Conservation (phyloP, 805 yeast species). For the Kodamaea neixiangensis region DNA sequence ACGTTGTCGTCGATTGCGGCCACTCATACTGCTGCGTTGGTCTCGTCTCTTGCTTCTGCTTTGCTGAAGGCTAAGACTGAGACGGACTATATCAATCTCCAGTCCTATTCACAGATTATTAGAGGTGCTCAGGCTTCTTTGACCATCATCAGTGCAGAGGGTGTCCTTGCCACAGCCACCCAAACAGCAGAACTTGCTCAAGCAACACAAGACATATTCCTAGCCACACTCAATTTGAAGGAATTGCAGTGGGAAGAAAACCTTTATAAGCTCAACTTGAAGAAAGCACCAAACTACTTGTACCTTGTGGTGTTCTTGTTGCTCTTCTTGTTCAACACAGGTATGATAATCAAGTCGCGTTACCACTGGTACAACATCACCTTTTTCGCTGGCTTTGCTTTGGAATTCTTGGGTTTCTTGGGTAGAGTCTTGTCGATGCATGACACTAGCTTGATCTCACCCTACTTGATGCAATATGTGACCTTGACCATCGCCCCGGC, state of each 20-base stretch:
- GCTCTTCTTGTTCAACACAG: slow-evolving; percentile 23
- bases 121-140: slow-evolving; percentile 42
- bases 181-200: slow-evolving; percentile 20
- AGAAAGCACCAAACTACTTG: slow-evolving; percentile 33
- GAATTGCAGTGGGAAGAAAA: slow-evolving; percentile 31
- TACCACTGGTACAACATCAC: slow-evolving; percentile 43
- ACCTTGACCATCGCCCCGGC: slow-evolving; percentile 44
- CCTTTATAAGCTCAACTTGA: slow-evolving; percentile 26
- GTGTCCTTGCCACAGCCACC: slow-evolving; percentile 44
- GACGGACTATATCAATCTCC: slow-evolving; percentile 19
- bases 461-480: slow-evolving; percentile 35
- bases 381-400: slow-evolving; percentile 36
- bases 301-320: slow-evolving; percentile 30
- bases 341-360: slow-evolving; percentile 33
- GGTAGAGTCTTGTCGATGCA: slow-evolving; percentile 36
- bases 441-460: slow-evolving; percentile 22
- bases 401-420: slow-evolving; percentile 40
- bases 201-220: slow-evolving; percentile 36
- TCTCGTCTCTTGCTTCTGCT: slow-evolving; percentile 2
- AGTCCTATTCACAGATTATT: slow-evolving; percentile 22
- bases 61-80: slow-evolving; percentile 20
- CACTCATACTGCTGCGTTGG: slow-evolving; percentile 24
- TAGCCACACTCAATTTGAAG: slow-evolving; percentile 34
- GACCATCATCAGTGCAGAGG: slow-evolving; percentile 34
- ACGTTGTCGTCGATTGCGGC: slow-evolving; percentile 29